phyloP scores from a whole-genome alignment of 495 filamentous ascomycete species.

The Penicillium roqueforti region DNA sequence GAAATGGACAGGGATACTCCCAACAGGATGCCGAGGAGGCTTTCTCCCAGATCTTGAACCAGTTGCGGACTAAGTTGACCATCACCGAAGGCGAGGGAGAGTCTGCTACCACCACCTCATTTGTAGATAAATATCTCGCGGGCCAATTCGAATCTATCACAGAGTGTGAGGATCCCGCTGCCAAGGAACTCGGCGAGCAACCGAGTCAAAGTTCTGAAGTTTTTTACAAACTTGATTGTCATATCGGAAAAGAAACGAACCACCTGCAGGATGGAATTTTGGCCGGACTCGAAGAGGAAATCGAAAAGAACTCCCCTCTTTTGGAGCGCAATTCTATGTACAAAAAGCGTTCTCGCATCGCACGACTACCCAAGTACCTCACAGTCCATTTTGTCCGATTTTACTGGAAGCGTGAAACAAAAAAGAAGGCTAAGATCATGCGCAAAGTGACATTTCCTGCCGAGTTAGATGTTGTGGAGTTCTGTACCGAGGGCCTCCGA shows the following conservation, averaged over 20 bases:
- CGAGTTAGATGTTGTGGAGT: constrained; percentile 90
- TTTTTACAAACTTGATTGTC: constrained; percentile 93
- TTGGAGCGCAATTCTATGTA: constrained; percentile 78
- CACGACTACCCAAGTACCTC: constrained; percentile 87
- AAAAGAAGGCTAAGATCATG: constrained; percentile 99
- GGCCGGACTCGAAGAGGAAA: constrained; percentile 76
- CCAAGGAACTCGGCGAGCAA: constrained; percentile 71
- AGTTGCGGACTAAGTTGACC: constrained; percentile 75
- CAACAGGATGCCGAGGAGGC: constrained; percentile 98
- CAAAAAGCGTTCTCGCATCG: constrained; percentile 83
- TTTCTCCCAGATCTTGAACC: constrained; percentile 93
- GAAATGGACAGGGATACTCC: constrained; percentile 76
- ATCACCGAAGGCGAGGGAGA: constrained; percentile 51
- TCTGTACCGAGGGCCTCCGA: constrained; percentile 85
- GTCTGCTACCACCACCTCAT: constrained; percentile 54
- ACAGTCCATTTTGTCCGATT: constrained; percentile 98
- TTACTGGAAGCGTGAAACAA: constrained; percentile 89
- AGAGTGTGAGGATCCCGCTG: constrained; percentile 77
- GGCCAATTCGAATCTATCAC: constrained; percentile 73
- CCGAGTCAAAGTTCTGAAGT: constrained; percentile 60
- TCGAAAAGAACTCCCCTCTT: constrained; percentile 79
- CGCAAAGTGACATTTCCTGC: constrained; percentile 93
- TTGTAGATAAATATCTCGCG: constrained; percentile 85
- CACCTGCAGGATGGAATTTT: constrained; percentile 84
- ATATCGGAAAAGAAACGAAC: constrained; percentile 81